Evolutionary conservation across 768 basidiomycete genomes (phyloP), one percentile per base, ranked within the genome.

Genomic region (Fibroporia radiculosa): DNA sequence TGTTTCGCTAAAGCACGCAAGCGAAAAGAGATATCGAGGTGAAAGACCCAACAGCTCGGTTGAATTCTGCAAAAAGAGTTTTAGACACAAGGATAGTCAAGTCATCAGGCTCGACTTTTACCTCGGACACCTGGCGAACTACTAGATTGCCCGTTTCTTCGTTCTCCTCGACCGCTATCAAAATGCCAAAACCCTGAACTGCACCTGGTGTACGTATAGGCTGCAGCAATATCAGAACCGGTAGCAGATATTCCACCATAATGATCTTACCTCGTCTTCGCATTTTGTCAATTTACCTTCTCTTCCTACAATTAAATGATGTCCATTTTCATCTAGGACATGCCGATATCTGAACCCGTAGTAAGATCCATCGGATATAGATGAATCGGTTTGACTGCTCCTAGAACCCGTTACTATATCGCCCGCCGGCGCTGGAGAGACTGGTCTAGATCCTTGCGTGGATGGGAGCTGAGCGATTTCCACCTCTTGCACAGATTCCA

Each of bases 191-290:
- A 0, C 78, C 80, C 65, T 92, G 89, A 1, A 90, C 74, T 1
- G 87, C 80, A 3, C 88, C 88, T 11, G 87, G 89, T 0, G 82
- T 79, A 1, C 80, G 77, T 38, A 92, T 92, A 0, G 88, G 89
- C 81, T 84, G 43, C 6, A 34, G 28, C 11, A 6, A 12, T 22
- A 29, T 42, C 28, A 42, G 41, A 12, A 10, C n/a, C 16, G 24
- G 10, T 16, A 18, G 32, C 6, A n/a, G 1, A 11, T 5, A 16
- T 23, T 22, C 28, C 3, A 14, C 25, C 4, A 5, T 13, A 25
- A n/a, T 23, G 8, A 31, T 41, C 36, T 25, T 13, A 52, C 83
- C 73, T 90, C 86, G 56, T 90, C 87, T 59, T 90, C 86, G 53
- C 87, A 90, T 44, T 66, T 68, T 35, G 71, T 61, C 18, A 89